phyloP scores from a whole-genome alignment of 1,284 basidiomycete genomes.

The Violaceomyces palustris region DNA sequence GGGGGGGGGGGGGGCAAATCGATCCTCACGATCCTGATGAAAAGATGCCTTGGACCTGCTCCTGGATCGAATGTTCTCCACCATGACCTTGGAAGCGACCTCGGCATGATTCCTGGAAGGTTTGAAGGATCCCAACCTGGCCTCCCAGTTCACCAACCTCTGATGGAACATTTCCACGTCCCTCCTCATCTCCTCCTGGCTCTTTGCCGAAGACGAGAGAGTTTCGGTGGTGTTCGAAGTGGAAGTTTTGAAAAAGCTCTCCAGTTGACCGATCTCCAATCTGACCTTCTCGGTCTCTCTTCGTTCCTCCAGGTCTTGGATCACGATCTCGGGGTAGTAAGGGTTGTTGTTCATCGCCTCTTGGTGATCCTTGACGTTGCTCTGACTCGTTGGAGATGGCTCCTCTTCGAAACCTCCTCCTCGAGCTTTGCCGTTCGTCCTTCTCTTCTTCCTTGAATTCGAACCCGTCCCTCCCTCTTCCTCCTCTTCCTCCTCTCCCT shows the following conservation, averaged over 20 bases:
- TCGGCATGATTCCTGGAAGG: slow-evolving; percentile 1
- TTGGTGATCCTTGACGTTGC: slow-evolving; percentile 10
- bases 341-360: slow-evolving; percentile 23
- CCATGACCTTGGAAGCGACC: slow-evolving; percentile 7
- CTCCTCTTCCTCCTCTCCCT: slow-evolving; percentile 39
- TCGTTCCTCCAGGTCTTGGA: slow-evolving; percentile 75
- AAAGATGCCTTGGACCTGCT: no score
- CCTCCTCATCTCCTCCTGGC: background rate
- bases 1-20: no score
- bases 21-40: no score
- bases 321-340: slow-evolving; percentile 70
- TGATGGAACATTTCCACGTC: background rate
- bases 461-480: slow-evolving; percentile 1
- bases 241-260: slow-evolving; percentile 33
- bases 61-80: slow-evolving; percentile 14
- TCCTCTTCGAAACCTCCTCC: slow-evolving; percentile 4
- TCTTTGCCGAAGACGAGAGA: no score
- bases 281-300: slow-evolving; percentile 65
- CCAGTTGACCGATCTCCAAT: slow-evolving; percentile 63
- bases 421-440: slow-evolving; percentile 3
- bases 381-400: no score
- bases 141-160: slow-evolving; percentile 1
- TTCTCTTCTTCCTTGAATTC: slow-evolving; percentile 2
- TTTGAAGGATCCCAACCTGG: slow-evolving; percentile 1
- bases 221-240: background rate